A percentile compares a stretch with the other conserved stretches of the same genome.
These are phyloP conservation scores for Neocatenulostroma microsporum DNA, from an alignment of 2,329 filamentous ascomycete genomes.

Conservation along the genomic window DNA sequence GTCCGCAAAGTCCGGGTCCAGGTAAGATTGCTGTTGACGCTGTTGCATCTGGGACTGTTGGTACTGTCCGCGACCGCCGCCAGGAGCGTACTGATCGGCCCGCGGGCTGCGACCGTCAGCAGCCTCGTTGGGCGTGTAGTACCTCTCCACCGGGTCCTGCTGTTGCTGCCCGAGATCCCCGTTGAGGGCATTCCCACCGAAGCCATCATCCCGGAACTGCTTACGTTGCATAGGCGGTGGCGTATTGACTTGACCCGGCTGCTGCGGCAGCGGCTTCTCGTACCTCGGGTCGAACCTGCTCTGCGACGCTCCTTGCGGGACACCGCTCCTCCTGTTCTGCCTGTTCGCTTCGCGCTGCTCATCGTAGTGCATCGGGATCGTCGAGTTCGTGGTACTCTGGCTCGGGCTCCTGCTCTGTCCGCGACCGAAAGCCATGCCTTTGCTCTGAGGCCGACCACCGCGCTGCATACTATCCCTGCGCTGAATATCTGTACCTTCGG, in stretches of 20 bases:
- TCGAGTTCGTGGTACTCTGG: slow-evolving; percentile 38
- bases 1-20: slow-evolving; percentile 21
- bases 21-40: slow-evolving; percentile 6
- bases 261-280: slow-evolving; percentile 24
- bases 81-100: too few species aligned
- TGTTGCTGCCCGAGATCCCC: slow-evolving; percentile 7
- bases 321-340: slow-evolving; percentile 12
- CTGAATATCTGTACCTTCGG: slow-evolving; percentile 24
- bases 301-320: slow-evolving; percentile 20
- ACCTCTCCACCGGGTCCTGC: slow-evolving; percentile 25
- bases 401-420: slow-evolving; percentile 38
- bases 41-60: too few species aligned
- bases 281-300: slow-evolving; percentile 15
- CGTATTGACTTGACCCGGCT: slow-evolving; percentile 9
- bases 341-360: slow-evolving; percentile 22
- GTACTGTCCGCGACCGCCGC: too few species aligned
- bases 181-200: slow-evolving; percentile 18
- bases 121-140: slow-evolving; percentile 25
- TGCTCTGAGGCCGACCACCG: slow-evolving; percentile 28
- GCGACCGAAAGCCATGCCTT: slow-evolving; percentile 39
- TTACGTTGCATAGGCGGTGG: slow-evolving; percentile 21
- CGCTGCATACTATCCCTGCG: too few species aligned
- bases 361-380: slow-evolving; percentile 38
- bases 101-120: too few species aligned
- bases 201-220: slow-evolving; percentile 27